Evolutionary conservation across 78 protist genomes (phyloP), one percentile per base, ranked within the genome.

Genomic region (Dictyostelium capitatum): DNA sequence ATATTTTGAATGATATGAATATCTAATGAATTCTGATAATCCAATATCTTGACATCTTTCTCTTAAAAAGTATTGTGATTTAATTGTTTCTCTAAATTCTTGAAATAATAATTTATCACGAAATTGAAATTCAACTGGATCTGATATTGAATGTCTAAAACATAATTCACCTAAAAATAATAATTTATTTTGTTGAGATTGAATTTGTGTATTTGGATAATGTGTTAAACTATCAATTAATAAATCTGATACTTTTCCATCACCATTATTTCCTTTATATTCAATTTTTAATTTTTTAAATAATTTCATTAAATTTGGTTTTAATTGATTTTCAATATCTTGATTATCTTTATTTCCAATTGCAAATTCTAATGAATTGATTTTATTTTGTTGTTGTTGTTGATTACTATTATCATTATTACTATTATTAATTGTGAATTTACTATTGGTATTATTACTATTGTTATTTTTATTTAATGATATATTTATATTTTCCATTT

Each of bases 251-350:
- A 67, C 2, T n/a, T 28, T 1, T n/a, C 0, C 25, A 25, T 7
- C 69, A 53, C n/a, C 59, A 53, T 53, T 15, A 53, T 14, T 57
- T 4, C 4, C 28, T 62, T 30, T 12, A 3, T 12, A 32, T 32
- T 14, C 6, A 30, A 67, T 28, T 25, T 67, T 32, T 9, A 67
- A 32, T 11, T 67, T 12, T 15, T 67, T 28, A 12, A 67, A 32
- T 32, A 67, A 32, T 67, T 67, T 32, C 30, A 67, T 30, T 67
- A 67, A 67, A 15, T 32, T 67, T 67, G 75, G 75, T 67, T 67
- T 67, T 30, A 32, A 67, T 32, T 67, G 47, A 6, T 12, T 67
- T 32, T 67, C 75, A 15, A 67, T 67, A 32, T 67, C 75, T 20
- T 62, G 43, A 62, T 25, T 25, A 25, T 25, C 37, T 62, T 17